Percentiles rank a stretch among this genome's conserved stretches.
Conservation (phyloP, 2,329 filamentous ascomycete species). For the Akanthomyces lecanii region DNA sequence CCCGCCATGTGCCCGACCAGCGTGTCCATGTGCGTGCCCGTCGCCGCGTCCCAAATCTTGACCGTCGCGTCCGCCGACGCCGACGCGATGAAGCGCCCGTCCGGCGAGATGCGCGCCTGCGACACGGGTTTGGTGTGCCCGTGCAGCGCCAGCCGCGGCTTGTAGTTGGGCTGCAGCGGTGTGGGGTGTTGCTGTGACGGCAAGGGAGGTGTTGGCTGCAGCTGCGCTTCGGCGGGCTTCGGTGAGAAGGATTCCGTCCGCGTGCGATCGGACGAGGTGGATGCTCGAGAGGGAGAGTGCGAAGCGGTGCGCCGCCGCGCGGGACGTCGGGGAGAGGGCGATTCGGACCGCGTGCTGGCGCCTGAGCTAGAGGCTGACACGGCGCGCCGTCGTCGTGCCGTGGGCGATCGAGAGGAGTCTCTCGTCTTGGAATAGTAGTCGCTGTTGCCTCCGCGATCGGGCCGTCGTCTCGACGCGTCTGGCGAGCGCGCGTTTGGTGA, state of each 20-base stretch:
- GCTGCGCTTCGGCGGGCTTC: conserved; percentile 5
- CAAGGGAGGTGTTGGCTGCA: conserved; percentile 33
- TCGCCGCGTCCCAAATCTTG: conserved; percentile 82
- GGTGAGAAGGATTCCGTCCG: conserved; percentile 28
- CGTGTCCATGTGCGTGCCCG: conserved; percentile 77
- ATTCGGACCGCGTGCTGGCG: conserved; percentile 37
- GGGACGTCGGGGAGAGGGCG: conserved; percentile 24
- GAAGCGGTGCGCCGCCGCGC: conserved; percentile 30
- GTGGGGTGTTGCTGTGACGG: conserved; percentile 29
- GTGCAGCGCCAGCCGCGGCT: conserved; percentile 63
- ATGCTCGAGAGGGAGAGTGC: conserved; percentile 30
- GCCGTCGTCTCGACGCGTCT: conserved; percentile 9
- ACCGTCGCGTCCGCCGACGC: conserved; percentile 85
- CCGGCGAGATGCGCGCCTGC: conserved; percentile 84
- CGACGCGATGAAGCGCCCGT: conserved; percentile 84
- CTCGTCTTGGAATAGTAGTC: conserved; percentile 27
- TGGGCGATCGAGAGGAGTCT: conserved; percentile 29
- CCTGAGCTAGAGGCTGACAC: conserved; percentile 31
- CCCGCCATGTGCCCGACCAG: conserved; percentile 92
- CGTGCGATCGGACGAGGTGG: conserved; percentile 30
- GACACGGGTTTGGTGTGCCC: conserved; percentile 79
- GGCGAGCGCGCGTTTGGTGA: conserved; percentile 26
- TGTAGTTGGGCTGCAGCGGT: conserved; percentile 61
- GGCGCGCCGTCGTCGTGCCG: conserved; percentile 28
- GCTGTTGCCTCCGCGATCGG: conserved; percentile 20